phyloP scores from a whole-genome alignment of 1,284 basidiomycete species.

The Irpex lacteus region DNA sequence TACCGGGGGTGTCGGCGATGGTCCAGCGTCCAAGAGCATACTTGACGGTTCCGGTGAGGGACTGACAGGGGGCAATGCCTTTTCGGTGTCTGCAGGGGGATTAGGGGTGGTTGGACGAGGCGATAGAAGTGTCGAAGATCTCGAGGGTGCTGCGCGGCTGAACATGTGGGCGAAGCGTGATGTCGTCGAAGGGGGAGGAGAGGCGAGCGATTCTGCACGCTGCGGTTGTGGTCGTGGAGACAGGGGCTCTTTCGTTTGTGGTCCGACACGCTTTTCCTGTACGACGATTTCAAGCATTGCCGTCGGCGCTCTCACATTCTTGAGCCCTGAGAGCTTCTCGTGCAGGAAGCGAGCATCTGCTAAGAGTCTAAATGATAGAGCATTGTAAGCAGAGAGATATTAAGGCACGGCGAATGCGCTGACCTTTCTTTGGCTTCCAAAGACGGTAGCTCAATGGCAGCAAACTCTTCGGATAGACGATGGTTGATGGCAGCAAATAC shows the following conservation, averaged over 20 bases:
- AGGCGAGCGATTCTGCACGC: constrained; percentile 17
- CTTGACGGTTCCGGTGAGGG: constrained; percentile 13
- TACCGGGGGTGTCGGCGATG: background rate
- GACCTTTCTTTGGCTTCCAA: constrained; percentile 83
- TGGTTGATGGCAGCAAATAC: constrained; percentile 91
- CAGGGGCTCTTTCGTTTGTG: constrained; percentile 20
- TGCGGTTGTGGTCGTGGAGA: constrained; percentile 7
- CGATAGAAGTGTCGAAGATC: background rate
- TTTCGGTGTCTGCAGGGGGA: constrained; percentile 9
- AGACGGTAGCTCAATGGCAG: constrained; percentile 75
- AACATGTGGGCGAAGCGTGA: constrained; percentile 15
- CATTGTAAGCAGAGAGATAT: constrained; percentile 1
- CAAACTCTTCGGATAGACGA: constrained; percentile 82
- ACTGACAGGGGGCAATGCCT: constrained; percentile 8
- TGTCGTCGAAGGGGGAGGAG: background rate
- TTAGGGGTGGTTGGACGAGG: background rate
- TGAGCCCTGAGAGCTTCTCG: constrained; percentile 68
- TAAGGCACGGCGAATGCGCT: constrained; percentile 22
- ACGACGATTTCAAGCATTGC: constrained; percentile 82
- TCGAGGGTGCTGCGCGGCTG: constrained; percentile 5
- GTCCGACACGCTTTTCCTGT: constrained; percentile 61
- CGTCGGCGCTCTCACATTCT: constrained; percentile 64
- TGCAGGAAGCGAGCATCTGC: constrained; percentile 78
- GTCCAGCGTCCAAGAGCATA: background rate
- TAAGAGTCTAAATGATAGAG: constrained; percentile 51